Evolutionary conservation across 305 asterid genomes (phyloP), one percentile per base, ranked within the genome.

Genomic region (Ajuga reptans): DNA sequence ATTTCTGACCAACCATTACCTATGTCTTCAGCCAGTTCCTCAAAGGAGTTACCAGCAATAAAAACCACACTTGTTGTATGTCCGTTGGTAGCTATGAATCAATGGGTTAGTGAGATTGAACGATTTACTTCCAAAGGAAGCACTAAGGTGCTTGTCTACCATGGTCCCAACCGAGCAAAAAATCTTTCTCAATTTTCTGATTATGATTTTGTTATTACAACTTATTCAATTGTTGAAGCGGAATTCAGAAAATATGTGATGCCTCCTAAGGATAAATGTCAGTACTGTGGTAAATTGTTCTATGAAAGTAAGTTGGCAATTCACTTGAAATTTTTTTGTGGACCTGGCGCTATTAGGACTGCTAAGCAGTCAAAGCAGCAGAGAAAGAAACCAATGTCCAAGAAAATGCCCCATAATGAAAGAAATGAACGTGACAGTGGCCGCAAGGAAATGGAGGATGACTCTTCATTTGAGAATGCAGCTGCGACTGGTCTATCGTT

Each of bases 1-100:
- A 65, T 77, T 47, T 73, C 64, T 66, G 88, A 76, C 47, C 70
- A 77, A 41, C 71, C 59, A 39, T 58, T 71, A n/a, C 78, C 68
- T 31, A 42, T 84, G 62, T 55, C 88, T 75, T 81, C 89, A 63
- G 68, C 87, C 37, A 52, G 86, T 72, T 76, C 85, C 67, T 80
- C 91, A 53, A 72, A 37, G 17, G 77, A 75, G 60, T 73, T 85
- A 60, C 90, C 88, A 34, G 74, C 79, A 12, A 77, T 92, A 37
- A 92, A 87, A 67, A 95, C 89, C 41, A 90, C 96, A 58, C 93
- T 92, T 72, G 95, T 92, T 39, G 84, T 92, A 66, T 92, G 98
- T 77, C 98, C 98, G 9, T 29, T 90, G 83, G 92, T 90, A 52
- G 97, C 97, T 36, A 88, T 84, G 73, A 77, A 73, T 77, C 98